Evolutionary conservation across 257 asterid genomes (phyloP), one percentile per base, ranked within the genome.

Genomic region (Primulina huaijiensis): DNA sequence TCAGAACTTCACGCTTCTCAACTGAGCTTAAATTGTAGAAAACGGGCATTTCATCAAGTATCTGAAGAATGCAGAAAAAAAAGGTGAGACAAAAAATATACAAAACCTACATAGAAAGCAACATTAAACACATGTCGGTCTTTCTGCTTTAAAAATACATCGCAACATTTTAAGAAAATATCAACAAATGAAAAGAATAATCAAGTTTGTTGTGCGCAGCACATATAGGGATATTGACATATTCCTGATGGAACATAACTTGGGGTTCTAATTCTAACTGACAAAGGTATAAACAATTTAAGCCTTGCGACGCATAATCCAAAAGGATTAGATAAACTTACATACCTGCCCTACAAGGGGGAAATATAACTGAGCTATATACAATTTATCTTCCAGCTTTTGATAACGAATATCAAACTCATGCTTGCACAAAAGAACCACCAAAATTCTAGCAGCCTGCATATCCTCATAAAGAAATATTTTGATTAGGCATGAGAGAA

Each of bases 31-130:
- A 82, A 80, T 91, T 91, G 92, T 94, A 94, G 86, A 94, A 94
- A 77, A 94, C 99, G 25, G 99, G 99, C 99, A 94, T 94, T 82
- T 94, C 97, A 78, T 94, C 99, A 21, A 94, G 89, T 76, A 94
- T 85, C 99, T 94, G 89, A 76, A 68, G 72, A 75, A 73, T 65
- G 76, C 40, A 77, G 60, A 76, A 74, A 78, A 64, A 69, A 17
- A 74, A 63, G 35, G 40, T 60, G 25, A 69, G 64, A 65, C 60
- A 79, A 6, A 75, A 66, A 74, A 53, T n/a, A 72, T 56, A 59
- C 52, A 70, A 55, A 67, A 71, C 35, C 58, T 31, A 74, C 57
- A 17, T 21, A 50, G 20, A 63, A 35, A 19, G 70, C 71, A 71
- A 60, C 69, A 58, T 9, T 10, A 60, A 40, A 62, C 20, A 33